phyloP scores from a whole-genome alignment of 2,329 filamentous ascomycete genomes.

The Fusarium agapanthi region DNA sequence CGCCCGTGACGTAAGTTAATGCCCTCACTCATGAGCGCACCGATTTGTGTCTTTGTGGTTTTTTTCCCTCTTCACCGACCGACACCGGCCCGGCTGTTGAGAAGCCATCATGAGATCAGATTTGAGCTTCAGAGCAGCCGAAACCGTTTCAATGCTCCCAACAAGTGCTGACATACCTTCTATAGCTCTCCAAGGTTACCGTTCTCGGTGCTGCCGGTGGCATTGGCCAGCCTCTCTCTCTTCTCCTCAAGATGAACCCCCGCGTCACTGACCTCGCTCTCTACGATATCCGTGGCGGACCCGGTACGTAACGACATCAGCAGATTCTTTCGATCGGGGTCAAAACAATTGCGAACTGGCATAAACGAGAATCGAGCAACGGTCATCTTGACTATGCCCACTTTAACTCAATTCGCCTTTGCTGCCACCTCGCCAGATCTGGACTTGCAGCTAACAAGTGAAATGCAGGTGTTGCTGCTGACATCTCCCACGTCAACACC shows the following conservation, averaged over 20 bases:
- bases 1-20: conserved; percentile 73
- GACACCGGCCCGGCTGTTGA: conserved; percentile 24
- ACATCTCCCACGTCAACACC: conserved; percentile 99
- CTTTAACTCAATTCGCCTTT: not conserved
- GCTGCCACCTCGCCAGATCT: conserved; percentile 27
- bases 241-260: conserved; percentile 98
- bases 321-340: not conserved
- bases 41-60: conserved; percentile 7
- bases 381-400: not conserved
- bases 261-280: conserved; percentile 92
- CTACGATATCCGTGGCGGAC: conserved; percentile 95
- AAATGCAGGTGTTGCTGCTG: conserved; percentile 87
- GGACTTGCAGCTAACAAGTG: conserved; percentile 29
- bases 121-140: not conserved
- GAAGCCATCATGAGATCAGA: not conserved
- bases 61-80: conserved; percentile 31
- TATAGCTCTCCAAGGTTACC: conserved; percentile 93
- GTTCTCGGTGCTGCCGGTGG: conserved; percentile 97
- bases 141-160: not conserved
- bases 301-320: conserved; percentile 69
- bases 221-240: conserved; percentile 97
- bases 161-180: conserved; percentile 32
- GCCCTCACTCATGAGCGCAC: conserved; percentile 12
- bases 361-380: not conserved
- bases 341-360: conserved; percentile 2